Base-by-base conservation (phyloP, 768 basidiomycete genomes). In the Pleurotus tuoliensis region DNA sequence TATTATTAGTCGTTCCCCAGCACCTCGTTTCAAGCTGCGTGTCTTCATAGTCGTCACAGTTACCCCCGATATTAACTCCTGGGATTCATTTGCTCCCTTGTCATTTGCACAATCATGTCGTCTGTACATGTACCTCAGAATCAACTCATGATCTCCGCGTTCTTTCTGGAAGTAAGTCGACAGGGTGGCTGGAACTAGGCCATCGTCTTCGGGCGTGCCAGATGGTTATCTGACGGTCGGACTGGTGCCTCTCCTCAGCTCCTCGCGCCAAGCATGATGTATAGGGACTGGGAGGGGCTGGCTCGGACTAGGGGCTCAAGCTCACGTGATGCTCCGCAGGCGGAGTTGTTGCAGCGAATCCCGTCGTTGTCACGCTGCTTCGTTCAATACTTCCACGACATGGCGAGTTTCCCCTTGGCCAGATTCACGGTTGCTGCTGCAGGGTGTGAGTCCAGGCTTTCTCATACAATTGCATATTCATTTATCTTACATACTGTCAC, bases 381-480 rank as follows among this genome's bases (percentile, higher is more conserved):
- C 11, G 59, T 57, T 60, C 38, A 59, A 60, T 46, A 50, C 53
- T 37, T 38, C 34, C 25, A 22, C 24, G 41, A 12, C 27, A 82
- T 83, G 77, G 50, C 41, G 62, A 73, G 69, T 56, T 84, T 84
- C 69, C 84, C 84, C 27, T 86, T 83, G 83, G 66, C 75, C 61
- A 80, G 78, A 66, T 72, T 85, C 61, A 73, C 78, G 15, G 72
- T 75, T 4, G 62, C 72, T 50, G 74, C 82, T 4, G 56, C 75
- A 55, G 74, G 76, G 57, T 63, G 83, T 84, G 64, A 69, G 83
- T 50, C 47, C 15, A 13, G 47, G 56, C 39, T 27, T 47, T 56
- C 47, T 34, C 40, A 16, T 34, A 34, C 30, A 34, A 34, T 34
- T 34, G 30, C 30, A 34, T 3, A 34, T 11, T 24, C 25, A 25